Evolutionary conservation across 768 basidiomycete genomes (phyloP).

Genomic region (Piloderma croceum): DNA sequence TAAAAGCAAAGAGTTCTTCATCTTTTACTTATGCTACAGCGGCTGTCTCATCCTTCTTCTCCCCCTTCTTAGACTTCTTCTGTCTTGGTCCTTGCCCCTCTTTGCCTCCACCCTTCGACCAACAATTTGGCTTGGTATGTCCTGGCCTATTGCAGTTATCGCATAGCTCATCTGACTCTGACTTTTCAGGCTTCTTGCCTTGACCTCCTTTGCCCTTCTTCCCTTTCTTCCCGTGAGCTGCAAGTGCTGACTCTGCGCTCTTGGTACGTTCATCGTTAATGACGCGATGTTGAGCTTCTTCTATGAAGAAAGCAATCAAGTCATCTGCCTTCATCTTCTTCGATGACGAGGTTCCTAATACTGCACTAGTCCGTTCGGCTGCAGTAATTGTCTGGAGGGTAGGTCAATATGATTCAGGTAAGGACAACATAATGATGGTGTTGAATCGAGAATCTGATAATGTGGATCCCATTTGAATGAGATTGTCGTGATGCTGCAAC

Average conservation of each 20-base stretch:
- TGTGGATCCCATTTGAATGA: slow-evolving; percentile 10
- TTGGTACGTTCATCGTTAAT: slow-evolving; percentile 2
- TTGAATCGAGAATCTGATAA: slow-evolving; percentile 15
- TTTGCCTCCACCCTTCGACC: slow-evolving; percentile 29
- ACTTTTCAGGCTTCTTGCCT: no score
- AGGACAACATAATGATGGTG: slow-evolving; percentile 14
- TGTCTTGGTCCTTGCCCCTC: slow-evolving; percentile 26
- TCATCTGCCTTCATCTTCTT: slow-evolving; percentile 9
- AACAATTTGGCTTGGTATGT: slow-evolving; percentile 26
- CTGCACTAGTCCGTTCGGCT: slow-evolving; percentile 3
- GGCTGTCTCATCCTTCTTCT: not conserved
- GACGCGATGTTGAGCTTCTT: slow-evolving; percentile 4
- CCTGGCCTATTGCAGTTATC: slow-evolving; percentile 25
- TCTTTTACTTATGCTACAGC: not conserved
- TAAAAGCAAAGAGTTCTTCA: slow-evolving; percentile 1
- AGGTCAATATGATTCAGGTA: slow-evolving; percentile 18
- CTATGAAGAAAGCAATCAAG: slow-evolving; percentile 4
- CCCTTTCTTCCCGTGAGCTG: not conserved
- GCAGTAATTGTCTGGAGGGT: slow-evolving; percentile 12
- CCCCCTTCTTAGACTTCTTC: slow-evolving; percentile 18
- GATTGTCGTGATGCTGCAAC: slow-evolving; percentile 9
- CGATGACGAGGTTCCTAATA: slow-evolving; percentile 3
- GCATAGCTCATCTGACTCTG: no score
- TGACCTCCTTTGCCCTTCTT: slow-evolving; percentile 5
- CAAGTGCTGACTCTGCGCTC: slow-evolving; percentile 3